A percentile compares a stretch with the other conserved stretches of the same genome.
Evolutionary conservation across 2,329 filamentous ascomycete genomes (phyloP).

Genomic region (Pyrenochaeta sp.): DNA sequence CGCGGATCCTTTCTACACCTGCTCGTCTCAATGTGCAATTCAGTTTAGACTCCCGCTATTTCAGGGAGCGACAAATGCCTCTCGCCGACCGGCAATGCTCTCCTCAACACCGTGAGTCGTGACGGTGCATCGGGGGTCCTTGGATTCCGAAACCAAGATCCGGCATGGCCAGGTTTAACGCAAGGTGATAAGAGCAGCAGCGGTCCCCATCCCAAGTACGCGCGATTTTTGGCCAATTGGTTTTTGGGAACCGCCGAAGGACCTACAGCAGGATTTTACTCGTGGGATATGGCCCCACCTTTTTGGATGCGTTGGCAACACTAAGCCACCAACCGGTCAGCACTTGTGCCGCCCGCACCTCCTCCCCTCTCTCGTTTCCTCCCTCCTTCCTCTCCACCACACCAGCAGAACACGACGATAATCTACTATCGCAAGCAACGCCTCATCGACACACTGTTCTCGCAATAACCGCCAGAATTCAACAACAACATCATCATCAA

Average conservation of each 20-base stretch:
- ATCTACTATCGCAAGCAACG: conserved; percentile 24
- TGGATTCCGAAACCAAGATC: conserved; percentile 25
- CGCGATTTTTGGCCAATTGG: conserved; percentile 43
- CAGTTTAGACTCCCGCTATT: conserved; percentile 30
- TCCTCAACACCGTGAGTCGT: conserved; percentile 24
- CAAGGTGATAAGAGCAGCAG: conserved; percentile 46
- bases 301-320: conserved; percentile 49
- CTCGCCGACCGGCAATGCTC: conserved; percentile 32
- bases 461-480: conserved; percentile 25
- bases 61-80: conserved; percentile 29
- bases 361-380: conserved; percentile 35
- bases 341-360: conserved; percentile 40
- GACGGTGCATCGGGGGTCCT: conserved; percentile 25
- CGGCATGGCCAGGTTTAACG: conserved; percentile 28
- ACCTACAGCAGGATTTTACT: conserved; percentile 35
- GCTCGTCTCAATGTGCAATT: conserved; percentile 28
- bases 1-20: conserved; percentile 40
- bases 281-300: conserved; percentile 43
- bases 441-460: conserved; percentile 11
- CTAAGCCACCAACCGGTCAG: conserved; percentile 43
- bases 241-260: conserved; percentile 37
- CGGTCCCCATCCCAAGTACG: conserved; percentile 29
- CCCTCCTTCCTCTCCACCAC: conserved; percentile 35
- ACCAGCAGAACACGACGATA: conserved; percentile 22
- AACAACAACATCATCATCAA: conserved; percentile 24